These are phyloP conservation scores for Akanthomyces muscarius DNA, from an alignment of 2,329 filamentous ascomycete genomes.

Conservation along the genomic window DNA sequence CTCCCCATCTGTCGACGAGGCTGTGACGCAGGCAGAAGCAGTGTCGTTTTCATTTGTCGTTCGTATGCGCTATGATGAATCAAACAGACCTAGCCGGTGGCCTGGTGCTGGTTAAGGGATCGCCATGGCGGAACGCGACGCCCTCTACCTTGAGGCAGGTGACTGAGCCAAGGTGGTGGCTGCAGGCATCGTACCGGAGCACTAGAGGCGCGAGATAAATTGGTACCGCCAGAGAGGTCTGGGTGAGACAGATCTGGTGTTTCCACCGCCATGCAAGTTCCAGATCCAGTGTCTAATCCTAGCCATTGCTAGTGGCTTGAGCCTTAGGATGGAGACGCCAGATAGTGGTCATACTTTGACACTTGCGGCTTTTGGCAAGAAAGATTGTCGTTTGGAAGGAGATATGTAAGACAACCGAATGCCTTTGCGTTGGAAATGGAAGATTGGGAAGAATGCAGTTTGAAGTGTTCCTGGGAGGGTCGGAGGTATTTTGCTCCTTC, in stretches of 20 bases:
- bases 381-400: too few relatives aligned
- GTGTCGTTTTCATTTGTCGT: neutral
- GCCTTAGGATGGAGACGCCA: neutral
- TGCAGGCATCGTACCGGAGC: neutral
- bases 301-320: neutral
- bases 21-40: neutral
- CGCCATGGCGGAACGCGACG: neutral
- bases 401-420: too few relatives aligned
- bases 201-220: neutral
- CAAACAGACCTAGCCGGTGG: neutral
- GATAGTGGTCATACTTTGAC: too few relatives aligned
- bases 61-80: neutral
- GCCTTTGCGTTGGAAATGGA: too few relatives aligned
- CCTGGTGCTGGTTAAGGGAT: neutral
- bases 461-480: neutral
- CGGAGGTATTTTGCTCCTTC: neutral
- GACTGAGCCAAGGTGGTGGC: slow-evolving; percentile 3
- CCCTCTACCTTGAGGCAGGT: neutral
- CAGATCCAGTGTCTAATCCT: neutral
- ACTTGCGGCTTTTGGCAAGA: too few relatives aligned
- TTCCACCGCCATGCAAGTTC: neutral
- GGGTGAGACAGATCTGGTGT: slow-evolving; percentile 6
- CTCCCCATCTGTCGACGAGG: neutral
- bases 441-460: too few relatives aligned
- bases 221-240: neutral